Conservation (phyloP, 352 stramenopile genomes). For the Phytophthora pini region DNA sequence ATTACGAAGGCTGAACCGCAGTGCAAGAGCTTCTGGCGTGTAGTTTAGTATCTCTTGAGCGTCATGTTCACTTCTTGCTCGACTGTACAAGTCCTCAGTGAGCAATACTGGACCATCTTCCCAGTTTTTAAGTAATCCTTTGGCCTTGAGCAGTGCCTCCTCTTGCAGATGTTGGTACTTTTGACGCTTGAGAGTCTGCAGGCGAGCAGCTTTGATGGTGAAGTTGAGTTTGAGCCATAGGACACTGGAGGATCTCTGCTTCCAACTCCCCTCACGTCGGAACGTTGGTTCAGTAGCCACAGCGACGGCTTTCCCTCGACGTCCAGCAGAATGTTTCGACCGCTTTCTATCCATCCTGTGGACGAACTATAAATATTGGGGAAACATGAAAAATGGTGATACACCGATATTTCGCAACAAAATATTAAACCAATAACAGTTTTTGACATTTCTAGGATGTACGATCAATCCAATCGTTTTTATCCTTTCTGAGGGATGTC, state of each 20-base stretch:
- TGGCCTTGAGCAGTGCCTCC: conserved; percentile 62
- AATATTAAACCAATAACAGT: no score
- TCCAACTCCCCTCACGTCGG: conserved; percentile 20
- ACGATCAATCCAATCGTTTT: no score
- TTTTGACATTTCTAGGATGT: no score
- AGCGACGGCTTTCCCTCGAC: background rate
- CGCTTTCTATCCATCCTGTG: conserved; percentile 15
- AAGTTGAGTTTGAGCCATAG: conserved; percentile 83
- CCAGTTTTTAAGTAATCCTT: conserved; percentile 72
- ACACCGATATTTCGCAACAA: no score
- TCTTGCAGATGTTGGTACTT: conserved; percentile 83
- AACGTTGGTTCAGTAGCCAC: conserved; percentile 12
- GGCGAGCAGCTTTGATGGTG: conserved; percentile 63
- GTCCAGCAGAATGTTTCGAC: conserved; percentile 22
- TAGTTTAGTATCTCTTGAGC: conserved; percentile 71
- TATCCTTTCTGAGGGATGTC: no score
- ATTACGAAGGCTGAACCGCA: conserved; percentile 74
- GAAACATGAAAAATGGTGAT: no score
- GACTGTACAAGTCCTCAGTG: conserved; percentile 66
- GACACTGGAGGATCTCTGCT: conserved; percentile 47
- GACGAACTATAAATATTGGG: conserved; percentile 26
- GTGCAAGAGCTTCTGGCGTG: conserved; percentile 64
- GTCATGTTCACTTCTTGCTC: conserved; percentile 50
- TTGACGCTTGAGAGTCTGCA: conserved; percentile 69
- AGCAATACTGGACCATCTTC: conserved; percentile 65